A percentile compares a stretch with the other conserved stretches of the same genome.
phyloP scores from a whole-genome alignment of 495 filamentous ascomycete genomes.

The Eremomyces bilateralis region DNA sequence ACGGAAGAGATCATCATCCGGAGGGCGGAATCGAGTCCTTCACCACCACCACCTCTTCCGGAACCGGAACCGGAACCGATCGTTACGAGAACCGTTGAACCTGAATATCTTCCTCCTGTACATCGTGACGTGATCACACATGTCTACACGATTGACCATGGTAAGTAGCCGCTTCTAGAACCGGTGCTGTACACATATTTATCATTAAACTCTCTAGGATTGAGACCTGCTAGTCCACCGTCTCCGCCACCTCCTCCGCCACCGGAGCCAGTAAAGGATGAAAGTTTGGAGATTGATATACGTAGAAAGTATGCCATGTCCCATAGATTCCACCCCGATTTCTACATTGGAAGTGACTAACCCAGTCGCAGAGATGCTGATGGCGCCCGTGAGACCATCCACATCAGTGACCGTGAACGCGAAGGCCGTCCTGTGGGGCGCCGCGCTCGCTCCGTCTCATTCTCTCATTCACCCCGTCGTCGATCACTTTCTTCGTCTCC shows the following conservation, averaged over 20 bases:
- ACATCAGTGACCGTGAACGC: too few species aligned
- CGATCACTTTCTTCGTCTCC: constrained; percentile 6
- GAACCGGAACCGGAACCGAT: constrained; percentile 30
- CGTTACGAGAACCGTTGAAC: constrained; percentile 26
- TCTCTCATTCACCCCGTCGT: constrained; percentile 10
- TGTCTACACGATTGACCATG: constrained; percentile 75
- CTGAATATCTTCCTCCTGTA: constrained; percentile 56
- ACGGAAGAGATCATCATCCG: constrained; percentile 22
- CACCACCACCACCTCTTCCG: constrained; percentile 23
- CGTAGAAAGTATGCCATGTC: constrained; percentile 20
- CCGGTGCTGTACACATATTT: background rate
- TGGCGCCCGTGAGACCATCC: background rate
- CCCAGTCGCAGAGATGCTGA: background rate
- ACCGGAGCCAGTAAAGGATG: constrained; percentile 6
- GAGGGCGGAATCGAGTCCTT: constrained; percentile 13
- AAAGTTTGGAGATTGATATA: constrained; percentile 28
- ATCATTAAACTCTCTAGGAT: constrained; percentile 6
- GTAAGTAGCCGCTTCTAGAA: constrained; percentile 22
- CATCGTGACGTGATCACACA: constrained; percentile 68
- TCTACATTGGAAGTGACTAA: background rate
- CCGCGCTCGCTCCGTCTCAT: background rate
- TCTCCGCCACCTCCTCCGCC: constrained; percentile 22
- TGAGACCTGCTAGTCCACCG: constrained; percentile 16
- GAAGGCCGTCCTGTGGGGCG: too few species aligned
- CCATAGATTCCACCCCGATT: background rate